These are phyloP conservation scores for Yarrowia yakushimensis DNA, from an alignment of 805 yeast species.

Conservation along the genomic window DNA sequence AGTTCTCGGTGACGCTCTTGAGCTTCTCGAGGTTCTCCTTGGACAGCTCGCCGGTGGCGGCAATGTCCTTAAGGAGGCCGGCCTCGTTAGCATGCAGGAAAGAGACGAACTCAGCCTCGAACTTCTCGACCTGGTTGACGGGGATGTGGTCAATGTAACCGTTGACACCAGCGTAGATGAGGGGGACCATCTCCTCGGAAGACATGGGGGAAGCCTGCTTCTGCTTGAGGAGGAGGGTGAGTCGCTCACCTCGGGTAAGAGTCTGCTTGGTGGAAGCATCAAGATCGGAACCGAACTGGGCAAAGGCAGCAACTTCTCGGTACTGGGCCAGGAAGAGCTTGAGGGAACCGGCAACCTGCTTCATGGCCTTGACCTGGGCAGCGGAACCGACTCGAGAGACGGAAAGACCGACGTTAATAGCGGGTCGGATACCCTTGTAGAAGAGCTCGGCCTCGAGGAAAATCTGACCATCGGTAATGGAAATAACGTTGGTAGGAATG, in stretches of 20 bases:
- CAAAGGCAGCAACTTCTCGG: slow-evolving; percentile 99
- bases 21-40: slow-evolving; percentile 81
- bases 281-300: slow-evolving; percentile 99
- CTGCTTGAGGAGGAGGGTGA: slow-evolving; percentile 97
- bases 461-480: slow-evolving; percentile 96
- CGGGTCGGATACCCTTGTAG: slow-evolving; percentile 99
- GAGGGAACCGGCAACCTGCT: slow-evolving; percentile 99
- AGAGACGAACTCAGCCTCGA: slow-evolving; percentile 88
- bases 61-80: slow-evolving; percentile 78
- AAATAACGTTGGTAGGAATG: slow-evolving; percentile 96
- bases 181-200: slow-evolving; percentile 98
- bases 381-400: slow-evolving; percentile 99
- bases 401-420: slow-evolving; percentile 98
- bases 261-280: slow-evolving; percentile 99
- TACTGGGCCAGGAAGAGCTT: slow-evolving; percentile 99
- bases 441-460: slow-evolving; percentile 99
- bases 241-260: slow-evolving; percentile 99
- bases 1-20: slow-evolving; percentile 88
- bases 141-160: slow-evolving; percentile 93
- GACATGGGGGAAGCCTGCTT: slow-evolving; percentile 94
- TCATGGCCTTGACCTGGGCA: slow-evolving; percentile 99
- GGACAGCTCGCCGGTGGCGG: slow-evolving; percentile 84
- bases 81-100: slow-evolving; percentile 88
- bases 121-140: slow-evolving; percentile 80
- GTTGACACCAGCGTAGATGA: slow-evolving; percentile 99